A percentile compares a stretch with the other conserved stretches of the same genome.
phyloP scores from a whole-genome alignment of 208 protist genomes.

The Trypanosoma cruzi region DNA sequence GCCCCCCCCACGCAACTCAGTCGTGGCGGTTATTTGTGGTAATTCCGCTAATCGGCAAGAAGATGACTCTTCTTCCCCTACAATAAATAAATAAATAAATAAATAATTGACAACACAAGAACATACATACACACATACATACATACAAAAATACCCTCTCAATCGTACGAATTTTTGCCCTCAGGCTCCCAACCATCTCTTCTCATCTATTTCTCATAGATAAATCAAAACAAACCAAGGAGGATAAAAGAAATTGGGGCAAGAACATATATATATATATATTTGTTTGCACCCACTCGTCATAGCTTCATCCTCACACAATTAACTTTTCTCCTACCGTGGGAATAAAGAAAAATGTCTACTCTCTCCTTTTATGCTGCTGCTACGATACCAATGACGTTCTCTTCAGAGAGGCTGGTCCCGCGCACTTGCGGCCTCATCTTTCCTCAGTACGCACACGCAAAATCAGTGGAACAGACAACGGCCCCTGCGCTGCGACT shows the following conservation, averaged over 20 bases:
- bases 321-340: not conserved
- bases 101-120: conserved; percentile 16
- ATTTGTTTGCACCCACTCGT: not conserved
- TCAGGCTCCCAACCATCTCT: not conserved
- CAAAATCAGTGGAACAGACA: not conserved
- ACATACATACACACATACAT: not conserved
- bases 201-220: not conserved
- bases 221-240: not conserved
- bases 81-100: conserved; percentile 22
- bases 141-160: not conserved
- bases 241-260: not conserved
- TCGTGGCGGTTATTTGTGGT: not conserved
- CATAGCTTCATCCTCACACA: not conserved
- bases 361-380: not conserved
- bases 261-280: not conserved
- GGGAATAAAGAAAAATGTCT: not conserved
- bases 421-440: too few relatives aligned
- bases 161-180: not conserved
- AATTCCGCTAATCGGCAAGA: not conserved
- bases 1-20: not conserved
- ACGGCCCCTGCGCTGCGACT: not conserved
- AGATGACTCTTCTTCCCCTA: not conserved
- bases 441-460: too few relatives aligned
- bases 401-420: not conserved
- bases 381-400: not conserved